A percentile compares a stretch with the other conserved stretches of the same genome.
Evolutionary conservation across 345 rosid species (phyloP).

Genomic region (Populus euphratica): DNA sequence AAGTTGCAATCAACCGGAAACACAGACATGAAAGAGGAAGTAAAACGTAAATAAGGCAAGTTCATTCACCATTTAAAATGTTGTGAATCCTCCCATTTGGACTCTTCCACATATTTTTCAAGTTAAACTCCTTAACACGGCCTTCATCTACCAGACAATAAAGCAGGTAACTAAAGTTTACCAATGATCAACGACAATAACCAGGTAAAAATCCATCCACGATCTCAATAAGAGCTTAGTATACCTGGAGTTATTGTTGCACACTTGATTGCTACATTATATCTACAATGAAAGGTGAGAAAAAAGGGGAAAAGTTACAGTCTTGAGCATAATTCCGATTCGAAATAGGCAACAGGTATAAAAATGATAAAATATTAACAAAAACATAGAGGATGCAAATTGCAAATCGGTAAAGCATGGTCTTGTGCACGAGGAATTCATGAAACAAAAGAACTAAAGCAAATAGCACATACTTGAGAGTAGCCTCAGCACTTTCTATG

Average conservation of each 20-base stretch:
- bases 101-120: slow-evolving; percentile 35
- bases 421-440: background rate
- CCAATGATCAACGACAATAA: background rate
- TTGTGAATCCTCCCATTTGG: slow-evolving; percentile 36
- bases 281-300: slow-evolving; percentile 36
- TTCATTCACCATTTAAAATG: slow-evolving; percentile 27
- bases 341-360: background rate
- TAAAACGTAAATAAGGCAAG: background rate
- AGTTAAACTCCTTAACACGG: slow-evolving; percentile 29
- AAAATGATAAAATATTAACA: background rate
- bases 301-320: background rate
- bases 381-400: background rate
- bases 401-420: background rate
- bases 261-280: slow-evolving; percentile 95
- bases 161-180: background rate
- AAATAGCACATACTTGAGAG: slow-evolving; percentile 45
- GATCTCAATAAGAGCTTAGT: background rate
- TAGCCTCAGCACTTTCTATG: slow-evolving; percentile 62
- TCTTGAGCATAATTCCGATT: background rate
- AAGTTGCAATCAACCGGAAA: background rate
- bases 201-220: background rate
- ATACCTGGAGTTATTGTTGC: slow-evolving; percentile 98
- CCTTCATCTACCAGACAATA: slow-evolving; percentile 24
- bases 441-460: background rate
- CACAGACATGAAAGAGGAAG: background rate